Conservation (phyloP, 1,284 basidiomycete species). For the Cryptococcus sp. region DNA sequence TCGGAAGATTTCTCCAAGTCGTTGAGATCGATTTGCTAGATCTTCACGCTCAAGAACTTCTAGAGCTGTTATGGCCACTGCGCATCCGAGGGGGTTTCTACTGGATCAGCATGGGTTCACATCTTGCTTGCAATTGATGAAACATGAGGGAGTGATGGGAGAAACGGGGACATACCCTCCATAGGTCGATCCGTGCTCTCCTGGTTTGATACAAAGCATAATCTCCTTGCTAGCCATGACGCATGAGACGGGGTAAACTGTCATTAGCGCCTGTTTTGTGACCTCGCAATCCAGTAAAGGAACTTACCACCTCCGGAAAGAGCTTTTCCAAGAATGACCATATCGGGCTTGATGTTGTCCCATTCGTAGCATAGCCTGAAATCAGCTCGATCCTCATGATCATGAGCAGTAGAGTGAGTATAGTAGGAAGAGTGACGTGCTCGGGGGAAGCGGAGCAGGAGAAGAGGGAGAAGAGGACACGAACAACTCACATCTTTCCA, state of each 20-base stretch:
- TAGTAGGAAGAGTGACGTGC: too few relatives aligned
- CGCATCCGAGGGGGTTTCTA: slow-evolving; percentile 91
- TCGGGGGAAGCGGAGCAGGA: too few relatives aligned
- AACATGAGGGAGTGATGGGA: too few relatives aligned
- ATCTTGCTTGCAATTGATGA: slow-evolving; percentile 2
- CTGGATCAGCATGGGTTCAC: too few relatives aligned
- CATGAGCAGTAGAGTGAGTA: too few relatives aligned
- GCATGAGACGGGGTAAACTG: slow-evolving; percentile 93
- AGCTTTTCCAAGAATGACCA: slow-evolving; percentile 92
- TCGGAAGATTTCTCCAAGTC: slow-evolving; percentile 79
- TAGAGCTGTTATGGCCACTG: slow-evolving; percentile 86
- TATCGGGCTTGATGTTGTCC: slow-evolving; percentile 83
- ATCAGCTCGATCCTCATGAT: not conserved
- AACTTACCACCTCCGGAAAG: slow-evolving; percentile 79
- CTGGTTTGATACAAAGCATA: slow-evolving; percentile 94
- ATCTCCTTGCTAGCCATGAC: slow-evolving; percentile 84
- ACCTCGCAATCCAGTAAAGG: not conserved
- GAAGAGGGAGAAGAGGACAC: not conserved
- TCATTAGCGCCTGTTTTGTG: too few relatives aligned
- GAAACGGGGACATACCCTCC: slow-evolving; percentile 59
- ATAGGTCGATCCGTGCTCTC: slow-evolving; percentile 96
- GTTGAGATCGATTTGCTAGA: slow-evolving; percentile 70
- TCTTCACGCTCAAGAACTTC: slow-evolving; percentile 83
- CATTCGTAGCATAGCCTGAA: slow-evolving; percentile 80
- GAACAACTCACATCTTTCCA: slow-evolving; percentile 44